Conservation (phyloP, 352 stramenopile genomes). For the Globisporangium viniferum region DNA sequence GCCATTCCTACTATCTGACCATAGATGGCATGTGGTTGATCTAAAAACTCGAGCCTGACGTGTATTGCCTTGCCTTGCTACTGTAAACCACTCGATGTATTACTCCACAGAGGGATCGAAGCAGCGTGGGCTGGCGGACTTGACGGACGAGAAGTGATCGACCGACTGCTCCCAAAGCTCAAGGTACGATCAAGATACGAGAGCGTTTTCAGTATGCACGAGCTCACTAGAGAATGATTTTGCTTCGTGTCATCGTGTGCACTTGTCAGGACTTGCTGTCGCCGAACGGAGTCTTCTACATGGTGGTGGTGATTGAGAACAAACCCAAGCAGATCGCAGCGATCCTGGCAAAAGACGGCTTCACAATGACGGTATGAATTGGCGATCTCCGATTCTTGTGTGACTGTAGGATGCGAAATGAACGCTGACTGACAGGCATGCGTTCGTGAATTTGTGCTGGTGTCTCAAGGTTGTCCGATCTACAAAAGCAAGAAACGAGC, state of each 20-base stretch:
- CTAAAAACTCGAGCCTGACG: background rate
- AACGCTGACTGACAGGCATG: background rate
- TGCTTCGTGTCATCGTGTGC: background rate
- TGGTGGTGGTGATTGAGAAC: constrained; percentile 98
- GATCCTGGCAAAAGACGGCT: constrained; percentile 64
- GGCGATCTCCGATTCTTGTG: background rate
- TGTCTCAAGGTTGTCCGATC: constrained; percentile 55
- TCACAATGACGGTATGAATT: constrained; percentile 55
- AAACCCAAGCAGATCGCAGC: constrained; percentile 90
- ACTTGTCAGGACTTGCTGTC: constrained; percentile 59
- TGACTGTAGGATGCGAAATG: background rate
- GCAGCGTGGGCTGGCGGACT: constrained; percentile 95
- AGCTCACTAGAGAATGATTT: background rate
- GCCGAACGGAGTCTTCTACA: constrained; percentile 91
- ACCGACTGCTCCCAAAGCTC: constrained; percentile 92
- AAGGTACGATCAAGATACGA: constrained; percentile 29
- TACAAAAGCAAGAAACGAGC: constrained; percentile 68
- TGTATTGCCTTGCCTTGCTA: background rate
- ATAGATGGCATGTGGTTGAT: background rate
- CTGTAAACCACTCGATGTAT: background rate
- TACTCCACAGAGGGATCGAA: constrained; percentile 85
- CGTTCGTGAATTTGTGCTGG: background rate
- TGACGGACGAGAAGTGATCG: constrained; percentile 93
- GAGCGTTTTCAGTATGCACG: too few species aligned
- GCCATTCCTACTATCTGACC: background rate